phyloP scores from a whole-genome alignment of 2,329 filamentous ascomycete genomes.

The Byssochlamys sp. region DNA sequence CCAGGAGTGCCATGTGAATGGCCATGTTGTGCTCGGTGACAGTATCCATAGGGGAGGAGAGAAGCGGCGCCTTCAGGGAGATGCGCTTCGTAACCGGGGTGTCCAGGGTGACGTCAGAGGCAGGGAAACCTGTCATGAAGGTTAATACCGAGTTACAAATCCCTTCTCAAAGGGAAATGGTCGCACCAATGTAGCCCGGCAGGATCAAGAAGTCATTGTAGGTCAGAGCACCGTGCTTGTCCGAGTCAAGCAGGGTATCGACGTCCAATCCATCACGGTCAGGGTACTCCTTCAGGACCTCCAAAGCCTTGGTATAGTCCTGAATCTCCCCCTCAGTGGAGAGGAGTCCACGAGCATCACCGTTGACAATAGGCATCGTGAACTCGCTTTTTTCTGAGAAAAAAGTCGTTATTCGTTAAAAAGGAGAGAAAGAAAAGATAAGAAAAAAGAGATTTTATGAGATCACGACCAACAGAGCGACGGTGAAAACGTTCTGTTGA shows the following conservation, averaged over 20 bases:
- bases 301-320: constrained; percentile 65
- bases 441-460: constrained; percentile 15
- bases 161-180: constrained; percentile 4
- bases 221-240: constrained; percentile 83
- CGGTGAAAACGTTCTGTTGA: constrained; percentile 42
- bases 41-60: constrained; percentile 98
- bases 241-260: constrained; percentile 78
- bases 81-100: constrained; percentile 92
- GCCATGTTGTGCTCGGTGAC: constrained; percentile 99
- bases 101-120: constrained; percentile 77
- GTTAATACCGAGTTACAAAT: constrained; percentile 4
- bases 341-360: constrained; percentile 44
- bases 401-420: background rate
- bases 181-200: constrained; percentile 81
- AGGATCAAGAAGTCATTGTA: constrained; percentile 98
- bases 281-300: constrained; percentile 68
- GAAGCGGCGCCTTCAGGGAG: constrained; percentile 87
- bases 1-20: constrained; percentile 64
- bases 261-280: constrained; percentile 78
- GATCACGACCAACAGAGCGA: constrained; percentile 37
- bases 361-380: constrained; percentile 66
- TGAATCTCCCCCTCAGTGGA: constrained; percentile 48
- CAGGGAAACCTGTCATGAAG: constrained; percentile 61
- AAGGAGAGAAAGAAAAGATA: constrained; percentile 14
- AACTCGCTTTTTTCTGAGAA: constrained; percentile 1